These are phyloP conservation scores for Dalbergia cultrata DNA, from an alignment of 306 rosid species.

Conservation along the genomic window DNA sequence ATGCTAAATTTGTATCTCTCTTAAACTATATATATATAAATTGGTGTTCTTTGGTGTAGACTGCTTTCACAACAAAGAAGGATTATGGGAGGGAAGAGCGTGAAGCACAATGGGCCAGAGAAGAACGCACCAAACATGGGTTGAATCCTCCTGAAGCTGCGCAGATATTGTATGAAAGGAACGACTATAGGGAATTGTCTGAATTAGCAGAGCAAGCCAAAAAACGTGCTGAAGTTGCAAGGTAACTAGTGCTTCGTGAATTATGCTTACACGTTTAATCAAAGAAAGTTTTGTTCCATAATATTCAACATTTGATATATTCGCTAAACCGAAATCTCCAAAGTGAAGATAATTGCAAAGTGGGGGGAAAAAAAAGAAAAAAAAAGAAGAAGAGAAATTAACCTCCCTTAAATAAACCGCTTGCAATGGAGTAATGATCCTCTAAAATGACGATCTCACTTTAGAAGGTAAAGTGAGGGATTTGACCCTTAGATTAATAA, in stretches of 20 bases:
- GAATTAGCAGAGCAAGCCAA: constrained; percentile 76
- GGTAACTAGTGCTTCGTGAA: constrained; percentile 44
- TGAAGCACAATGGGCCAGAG: constrained; percentile 84
- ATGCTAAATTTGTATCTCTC: background rate
- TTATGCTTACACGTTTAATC: no score
- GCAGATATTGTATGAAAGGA: constrained; percentile 47
- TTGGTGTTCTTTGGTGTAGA: constrained; percentile 39
- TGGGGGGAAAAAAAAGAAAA: no score
- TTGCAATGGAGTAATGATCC: no score
- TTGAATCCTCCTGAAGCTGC: constrained; percentile 61
- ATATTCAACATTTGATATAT: no score
- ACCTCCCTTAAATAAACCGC: no score
- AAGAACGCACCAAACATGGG: constrained; percentile 73
- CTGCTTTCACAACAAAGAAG: constrained; percentile 79
- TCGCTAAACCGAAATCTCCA: no score
- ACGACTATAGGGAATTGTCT: constrained; percentile 59
- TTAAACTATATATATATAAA: background rate
- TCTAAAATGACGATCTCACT: no score
- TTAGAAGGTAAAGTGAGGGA: no score
- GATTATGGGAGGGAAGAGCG: constrained; percentile 78
- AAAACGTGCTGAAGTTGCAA: constrained; percentile 76
- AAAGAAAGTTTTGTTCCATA: no score
- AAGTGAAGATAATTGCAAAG: no score
- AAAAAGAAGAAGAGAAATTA: no score
- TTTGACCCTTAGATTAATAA: no score